These are phyloP conservation scores for Penicillium arizonense DNA, from an alignment of 495 filamentous ascomycete genomes.

Conservation along the genomic window DNA sequence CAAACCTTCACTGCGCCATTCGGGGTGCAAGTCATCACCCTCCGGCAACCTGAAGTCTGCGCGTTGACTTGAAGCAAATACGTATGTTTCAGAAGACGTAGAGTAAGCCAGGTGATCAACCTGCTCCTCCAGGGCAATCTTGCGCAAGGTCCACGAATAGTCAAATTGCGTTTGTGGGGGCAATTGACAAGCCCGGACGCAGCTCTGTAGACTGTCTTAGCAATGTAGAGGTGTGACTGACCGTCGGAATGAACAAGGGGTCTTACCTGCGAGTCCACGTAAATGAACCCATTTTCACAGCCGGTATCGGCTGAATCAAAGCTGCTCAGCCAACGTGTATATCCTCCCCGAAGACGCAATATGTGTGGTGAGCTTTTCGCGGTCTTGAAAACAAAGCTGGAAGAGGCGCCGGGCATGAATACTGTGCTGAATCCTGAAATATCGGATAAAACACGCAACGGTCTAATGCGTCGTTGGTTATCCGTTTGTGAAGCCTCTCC, in stretches of 20 bases:
- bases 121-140: conserved; percentile 66
- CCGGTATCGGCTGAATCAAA: conserved; percentile 61
- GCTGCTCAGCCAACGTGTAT: conserved; percentile 62
- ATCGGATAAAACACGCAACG: conserved; percentile 63
- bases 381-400: conserved; percentile 77
- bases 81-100: conserved; percentile 67
- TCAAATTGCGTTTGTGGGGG: conserved; percentile 64
- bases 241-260: not conserved
- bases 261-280: conserved; percentile 60
- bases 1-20: conserved; percentile 72
- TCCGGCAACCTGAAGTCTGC: conserved; percentile 78
- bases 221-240: not conserved
- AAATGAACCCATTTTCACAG: conserved; percentile 80
- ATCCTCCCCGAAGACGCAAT: conserved; percentile 62
- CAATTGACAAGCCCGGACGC: conserved; percentile 66
- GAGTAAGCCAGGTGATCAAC: conserved; percentile 76
- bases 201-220: conserved; percentile 41
- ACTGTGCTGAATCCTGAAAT: conserved; percentile 74
- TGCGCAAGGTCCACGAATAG: conserved; percentile 66
- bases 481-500: conserved; percentile 31
- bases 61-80: conserved; percentile 64
- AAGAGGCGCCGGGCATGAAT: conserved; percentile 74
- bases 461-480: conserved; percentile 38
- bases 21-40: conserved; percentile 77
- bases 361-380: conserved; percentile 71